phyloP scores from a whole-genome alignment of 2,329 filamentous ascomycete genomes.

The Claviceps spartinae region DNA sequence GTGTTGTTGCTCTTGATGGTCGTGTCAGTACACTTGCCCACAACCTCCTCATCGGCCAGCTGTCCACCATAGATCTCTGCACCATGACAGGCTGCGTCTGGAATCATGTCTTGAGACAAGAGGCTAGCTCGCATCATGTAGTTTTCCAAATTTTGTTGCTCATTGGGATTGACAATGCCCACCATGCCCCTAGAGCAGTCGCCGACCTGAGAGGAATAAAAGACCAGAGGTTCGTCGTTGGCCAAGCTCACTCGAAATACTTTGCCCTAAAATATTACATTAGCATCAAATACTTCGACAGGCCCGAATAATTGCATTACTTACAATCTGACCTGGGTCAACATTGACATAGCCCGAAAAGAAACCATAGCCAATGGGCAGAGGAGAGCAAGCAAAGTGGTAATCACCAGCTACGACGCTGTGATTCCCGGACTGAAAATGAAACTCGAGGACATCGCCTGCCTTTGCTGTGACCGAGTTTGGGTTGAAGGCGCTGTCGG shows the following conservation, averaged over 20 bases:
- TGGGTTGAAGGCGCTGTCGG: conserved; percentile 21
- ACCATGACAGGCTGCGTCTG: conserved; percentile 14
- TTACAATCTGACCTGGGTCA: conserved; percentile 17
- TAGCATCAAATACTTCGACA: neutral
- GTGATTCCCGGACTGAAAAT: conserved; percentile 24
- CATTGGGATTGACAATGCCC: conserved; percentile 23
- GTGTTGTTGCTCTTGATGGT: neutral
- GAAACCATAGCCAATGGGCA: conserved; percentile 20
- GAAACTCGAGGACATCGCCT: conserved; percentile 24
- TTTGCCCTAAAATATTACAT: conserved; percentile 14
- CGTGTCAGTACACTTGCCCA: neutral
- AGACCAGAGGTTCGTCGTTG: conserved; percentile 20
- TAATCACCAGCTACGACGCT: conserved; percentile 24
- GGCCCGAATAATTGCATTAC: neutral
- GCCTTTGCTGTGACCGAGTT: conserved; percentile 17
- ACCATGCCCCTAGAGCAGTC: conserved; percentile 26
- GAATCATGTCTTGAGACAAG: conserved; percentile 15
- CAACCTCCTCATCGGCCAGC: conserved; percentile 9
- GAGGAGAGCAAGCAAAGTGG: conserved; percentile 20
- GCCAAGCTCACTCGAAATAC: conserved; percentile 22
- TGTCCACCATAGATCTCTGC: conserved; percentile 19
- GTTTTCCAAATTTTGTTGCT: conserved; percentile 16
- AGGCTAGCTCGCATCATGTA: conserved; percentile 18
- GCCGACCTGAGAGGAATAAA: conserved; percentile 26
- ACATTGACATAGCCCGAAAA: conserved; percentile 23